A percentile compares a stretch with the other conserved stretches of the same genome.
phyloP scores from a whole-genome alignment of 2,329 filamentous ascomycete species.

The Ophiocordyceps unilateralis region DNA sequence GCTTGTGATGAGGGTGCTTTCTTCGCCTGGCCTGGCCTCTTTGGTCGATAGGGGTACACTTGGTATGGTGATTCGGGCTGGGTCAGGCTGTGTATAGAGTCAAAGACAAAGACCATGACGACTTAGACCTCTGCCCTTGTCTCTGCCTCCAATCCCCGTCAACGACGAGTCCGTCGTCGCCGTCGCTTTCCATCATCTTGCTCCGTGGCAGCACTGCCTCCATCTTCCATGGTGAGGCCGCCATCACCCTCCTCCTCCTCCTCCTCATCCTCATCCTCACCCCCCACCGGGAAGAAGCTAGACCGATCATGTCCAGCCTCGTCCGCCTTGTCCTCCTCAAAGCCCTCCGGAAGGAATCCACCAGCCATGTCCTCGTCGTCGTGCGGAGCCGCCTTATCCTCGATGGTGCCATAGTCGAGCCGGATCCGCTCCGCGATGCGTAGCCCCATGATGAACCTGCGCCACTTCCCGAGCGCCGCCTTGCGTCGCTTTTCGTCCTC shows the following conservation, averaged over 20 bases:
- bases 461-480: conserved; percentile 59
- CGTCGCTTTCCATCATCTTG: too few species aligned
- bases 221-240: not conserved
- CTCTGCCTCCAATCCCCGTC: too few species aligned
- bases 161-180: too few species aligned
- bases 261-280: not conserved
- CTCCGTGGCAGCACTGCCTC: not conserved
- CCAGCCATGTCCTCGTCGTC: conserved; percentile 37
- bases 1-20: too few species aligned
- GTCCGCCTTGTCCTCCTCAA: conserved; percentile 22
- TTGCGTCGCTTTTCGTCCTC: conserved; percentile 73
- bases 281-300: not conserved
- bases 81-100: too few species aligned
- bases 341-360: conserved; percentile 42
- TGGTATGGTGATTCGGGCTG: too few species aligned
- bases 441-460: conserved; percentile 72
- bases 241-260: not conserved
- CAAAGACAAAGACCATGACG: too few species aligned
- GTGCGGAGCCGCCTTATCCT: conserved; percentile 7
- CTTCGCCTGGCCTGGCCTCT: too few species aligned
- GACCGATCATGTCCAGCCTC: not conserved
- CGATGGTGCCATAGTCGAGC: conserved; percentile 54
- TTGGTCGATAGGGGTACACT: too few species aligned
- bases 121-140: too few species aligned
- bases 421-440: conserved; percentile 63